These are phyloP conservation scores for Globisporangium nodosum DNA, from an alignment of 352 stramenopile genomes.

Conservation along the genomic window DNA sequence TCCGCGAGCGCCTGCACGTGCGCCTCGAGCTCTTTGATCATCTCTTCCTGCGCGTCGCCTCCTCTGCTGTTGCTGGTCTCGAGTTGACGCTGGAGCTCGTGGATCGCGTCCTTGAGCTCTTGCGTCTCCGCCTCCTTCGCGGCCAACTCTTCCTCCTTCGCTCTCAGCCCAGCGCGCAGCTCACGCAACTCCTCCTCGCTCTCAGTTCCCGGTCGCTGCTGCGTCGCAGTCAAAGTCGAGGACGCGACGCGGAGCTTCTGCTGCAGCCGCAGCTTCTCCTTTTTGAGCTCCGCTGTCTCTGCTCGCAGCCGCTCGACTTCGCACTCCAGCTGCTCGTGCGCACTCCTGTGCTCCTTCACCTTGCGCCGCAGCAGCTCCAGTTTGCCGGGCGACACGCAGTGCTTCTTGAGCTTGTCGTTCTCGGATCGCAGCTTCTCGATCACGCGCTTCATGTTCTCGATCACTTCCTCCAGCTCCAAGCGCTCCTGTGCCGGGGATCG, in stretches of 20 bases:
- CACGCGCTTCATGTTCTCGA: slow-evolving; percentile 79
- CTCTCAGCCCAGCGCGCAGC: slow-evolving; percentile 15
- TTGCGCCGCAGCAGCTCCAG: slow-evolving; percentile 36
- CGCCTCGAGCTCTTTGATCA: slow-evolving; percentile 1
- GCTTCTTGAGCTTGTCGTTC: slow-evolving; percentile 58
- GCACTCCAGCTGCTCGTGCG: slow-evolving; percentile 25
- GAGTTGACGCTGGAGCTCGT: slow-evolving; percentile 18
- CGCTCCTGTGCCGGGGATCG: slow-evolving; percentile 29
- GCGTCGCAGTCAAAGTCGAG: slow-evolving; percentile 11
- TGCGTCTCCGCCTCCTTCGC: neutral
- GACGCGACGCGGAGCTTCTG: slow-evolving; percentile 53
- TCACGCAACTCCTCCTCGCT: slow-evolving; percentile 12
- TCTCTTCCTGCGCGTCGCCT: neutral
- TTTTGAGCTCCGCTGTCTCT: slow-evolving; percentile 36
- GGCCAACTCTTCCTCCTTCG: slow-evolving; percentile 16
- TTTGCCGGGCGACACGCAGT: slow-evolving; percentile 31
- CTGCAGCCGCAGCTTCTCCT: slow-evolving; percentile 61
- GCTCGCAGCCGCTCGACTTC: slow-evolving; percentile 36
- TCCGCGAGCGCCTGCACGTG: slow-evolving; percentile 35
- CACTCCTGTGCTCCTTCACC: slow-evolving; percentile 43
- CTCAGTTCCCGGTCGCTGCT: slow-evolving; percentile 4
- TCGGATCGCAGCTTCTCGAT: slow-evolving; percentile 73
- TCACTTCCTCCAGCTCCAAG: slow-evolving; percentile 65
- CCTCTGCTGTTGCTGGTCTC: neutral
- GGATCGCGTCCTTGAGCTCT: neutral